Base-by-base conservation (phyloP, 495 filamentous ascomycete species). In the Neurospora pannonica region DNA sequence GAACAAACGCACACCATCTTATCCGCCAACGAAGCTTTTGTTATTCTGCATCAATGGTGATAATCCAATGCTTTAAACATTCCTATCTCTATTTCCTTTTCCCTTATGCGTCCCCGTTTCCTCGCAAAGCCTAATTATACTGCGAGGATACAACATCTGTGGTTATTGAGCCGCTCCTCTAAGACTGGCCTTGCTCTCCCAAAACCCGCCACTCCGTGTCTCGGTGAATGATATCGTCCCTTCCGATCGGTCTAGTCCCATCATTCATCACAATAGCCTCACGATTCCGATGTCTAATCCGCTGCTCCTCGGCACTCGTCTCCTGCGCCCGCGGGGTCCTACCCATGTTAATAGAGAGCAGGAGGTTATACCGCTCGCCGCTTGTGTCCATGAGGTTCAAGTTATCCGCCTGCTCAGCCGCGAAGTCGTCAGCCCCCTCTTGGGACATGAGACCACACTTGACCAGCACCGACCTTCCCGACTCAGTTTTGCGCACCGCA, bases 241-340 rank as follows among this genome's bases (percentile, higher is more conserved):
- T 84, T 17, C 82, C 86, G n/a, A 91, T 75, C 1, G 87, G 86
- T 36, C 84, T 82, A 39, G 82, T 87, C 3, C 90, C 89, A 71
- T 90, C 90, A 75, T 89, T 89, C 71, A 92, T 72, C 13, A 92
- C 89, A 85, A 92, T 89, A 10, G 89, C 90, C 78, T 92, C 89
- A 73, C 89, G 82, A 70, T 90, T 82, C 28, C 87, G 83, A 73
- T 89, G 82, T 71, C 89, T 82, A 70, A 87, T 77, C 40, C 86
- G 83, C 75, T 87, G 82, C 76, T 89, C 87, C 72, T 87, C 87
- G 28, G 78, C 79, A 67, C 77, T 86, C 75, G 76, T 73, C 38
- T 71, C 74, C 72, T 77, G 75, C 60, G 76, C 76, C 46, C 78
- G 81, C 17, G 75, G 76, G 38, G 82, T 79, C 46, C 77, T 79